phyloP scores from a whole-genome alignment of 352 stramenopile species.

The Globisporangium megalacanthum region DNA sequence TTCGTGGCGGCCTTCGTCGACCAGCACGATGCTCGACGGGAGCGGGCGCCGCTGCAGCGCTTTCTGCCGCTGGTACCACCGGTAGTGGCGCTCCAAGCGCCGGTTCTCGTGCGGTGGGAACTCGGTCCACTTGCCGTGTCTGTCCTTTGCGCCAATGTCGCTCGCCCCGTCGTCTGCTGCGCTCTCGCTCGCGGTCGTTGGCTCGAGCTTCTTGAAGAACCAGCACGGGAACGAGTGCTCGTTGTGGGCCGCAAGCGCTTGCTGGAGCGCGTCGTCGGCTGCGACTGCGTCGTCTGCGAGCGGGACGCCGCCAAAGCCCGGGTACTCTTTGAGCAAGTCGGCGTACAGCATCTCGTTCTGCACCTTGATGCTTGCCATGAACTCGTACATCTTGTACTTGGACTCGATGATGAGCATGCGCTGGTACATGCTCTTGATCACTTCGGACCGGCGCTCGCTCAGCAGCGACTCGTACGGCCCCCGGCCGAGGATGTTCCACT shows the following conservation, averaged over 20 bases:
- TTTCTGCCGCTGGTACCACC: conserved; percentile 61
- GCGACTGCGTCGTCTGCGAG: conserved; percentile 33
- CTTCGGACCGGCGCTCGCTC: conserved; percentile 42
- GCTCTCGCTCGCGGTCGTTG: background rate
- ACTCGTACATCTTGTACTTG: conserved; percentile 78
- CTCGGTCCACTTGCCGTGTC: conserved; percentile 59
- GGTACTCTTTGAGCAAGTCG: conserved; percentile 55
- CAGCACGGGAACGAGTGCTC: conserved; percentile 65
- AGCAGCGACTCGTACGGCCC: conserved; percentile 78
- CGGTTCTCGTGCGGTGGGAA: conserved; percentile 70
- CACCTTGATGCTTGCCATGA: conserved; percentile 75
- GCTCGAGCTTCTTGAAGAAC: conserved; percentile 73
- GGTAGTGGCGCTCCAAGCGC: conserved; percentile 58
- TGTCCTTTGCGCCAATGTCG: conserved; percentile 3
- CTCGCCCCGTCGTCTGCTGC: background rate
- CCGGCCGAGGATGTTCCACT: conserved; percentile 81
- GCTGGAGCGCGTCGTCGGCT: conserved; percentile 31
- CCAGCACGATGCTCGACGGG: conserved; percentile 55
- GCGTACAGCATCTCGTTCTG: conserved; percentile 83
- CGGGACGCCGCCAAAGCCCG: conserved; percentile 39
- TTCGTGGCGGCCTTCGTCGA: conserved; percentile 80
- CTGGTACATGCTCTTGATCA: conserved; percentile 68
- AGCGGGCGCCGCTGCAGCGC: conserved; percentile 25
- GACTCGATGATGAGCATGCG: conserved; percentile 68
- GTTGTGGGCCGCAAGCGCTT: conserved; percentile 46